A percentile compares a stretch with the other conserved stretches of the same genome.
Evolutionary conservation across 305 asterid species (phyloP).

Genomic region (Fraxinus albicans): DNA sequence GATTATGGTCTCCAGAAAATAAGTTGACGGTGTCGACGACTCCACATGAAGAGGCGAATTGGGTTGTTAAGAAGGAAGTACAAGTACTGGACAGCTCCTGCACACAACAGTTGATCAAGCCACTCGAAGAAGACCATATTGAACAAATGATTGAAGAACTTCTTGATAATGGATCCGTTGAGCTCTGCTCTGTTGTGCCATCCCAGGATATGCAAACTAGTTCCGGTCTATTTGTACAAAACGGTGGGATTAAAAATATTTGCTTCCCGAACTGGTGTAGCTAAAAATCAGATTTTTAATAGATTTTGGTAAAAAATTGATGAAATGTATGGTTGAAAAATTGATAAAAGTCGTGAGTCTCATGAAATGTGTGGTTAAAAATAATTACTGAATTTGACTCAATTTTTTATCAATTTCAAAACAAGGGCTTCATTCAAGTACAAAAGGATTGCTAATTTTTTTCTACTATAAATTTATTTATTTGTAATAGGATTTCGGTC

Average conservation of each 20-base stretch:
- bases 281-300: too few relatives aligned
- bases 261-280: too few relatives aligned
- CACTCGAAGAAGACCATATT: constrained; percentile 58
- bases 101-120: constrained; percentile 19
- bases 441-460: not conserved
- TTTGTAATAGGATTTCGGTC: not conserved
- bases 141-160: constrained; percentile 75
- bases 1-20: not conserved
- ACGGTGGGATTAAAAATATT: not conserved
- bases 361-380: too few relatives aligned
- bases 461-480: not conserved
- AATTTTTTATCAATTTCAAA: too few relatives aligned
- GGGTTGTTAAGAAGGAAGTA: not conserved
- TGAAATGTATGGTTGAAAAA: too few relatives aligned
- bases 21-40: not conserved
- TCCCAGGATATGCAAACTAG: not conserved
- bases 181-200: constrained; percentile 36
- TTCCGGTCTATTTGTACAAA: not conserved
- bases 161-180: constrained; percentile 55
- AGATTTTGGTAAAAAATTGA: too few relatives aligned
- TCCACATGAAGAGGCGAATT: not conserved
- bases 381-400: too few relatives aligned
- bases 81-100: not conserved
- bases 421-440: not conserved
- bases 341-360: too few relatives aligned